phyloP scores from a whole-genome alignment of 139 green algal species.

The Gonium pectorale region DNA sequence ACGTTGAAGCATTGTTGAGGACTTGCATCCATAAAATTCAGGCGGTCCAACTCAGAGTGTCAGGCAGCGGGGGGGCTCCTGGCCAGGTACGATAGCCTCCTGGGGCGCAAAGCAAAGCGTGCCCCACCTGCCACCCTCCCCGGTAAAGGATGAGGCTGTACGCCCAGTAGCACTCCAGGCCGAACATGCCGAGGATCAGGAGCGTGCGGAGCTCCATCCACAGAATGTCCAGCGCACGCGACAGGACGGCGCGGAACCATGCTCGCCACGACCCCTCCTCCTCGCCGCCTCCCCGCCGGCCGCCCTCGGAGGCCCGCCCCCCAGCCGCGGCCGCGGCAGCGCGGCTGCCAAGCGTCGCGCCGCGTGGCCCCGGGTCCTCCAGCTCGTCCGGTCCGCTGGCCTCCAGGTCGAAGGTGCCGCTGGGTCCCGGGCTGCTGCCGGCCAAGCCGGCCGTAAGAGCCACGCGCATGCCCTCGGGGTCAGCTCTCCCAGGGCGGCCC shows the following conservation, averaged over 20 bases:
- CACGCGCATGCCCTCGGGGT: not conserved
- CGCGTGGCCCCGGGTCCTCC: not conserved
- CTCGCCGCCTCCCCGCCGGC: not conserved
- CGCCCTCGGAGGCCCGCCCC: not conserved
- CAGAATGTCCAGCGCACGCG: not conserved
- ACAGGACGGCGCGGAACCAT: not conserved
- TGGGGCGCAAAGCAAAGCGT: no score
- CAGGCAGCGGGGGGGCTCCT: no score
- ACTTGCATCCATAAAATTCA: no score
- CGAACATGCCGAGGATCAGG: conserved; percentile 38
- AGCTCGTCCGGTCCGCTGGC: not conserved
- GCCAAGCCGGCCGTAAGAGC: conserved; percentile 23
- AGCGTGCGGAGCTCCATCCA: conserved; percentile 35
- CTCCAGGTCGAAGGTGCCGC: not conserved
- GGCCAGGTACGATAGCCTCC: no score
- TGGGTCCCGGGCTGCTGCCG: no score
- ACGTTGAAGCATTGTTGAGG: no score
- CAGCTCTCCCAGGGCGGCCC: not conserved
- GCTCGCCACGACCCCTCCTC: not conserved
- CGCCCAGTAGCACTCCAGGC: conserved; percentile 47
- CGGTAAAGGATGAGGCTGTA: conserved; percentile 37
- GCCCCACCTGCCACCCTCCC: conserved; percentile 39
- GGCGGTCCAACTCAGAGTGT: no score
- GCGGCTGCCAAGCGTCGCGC: not conserved
- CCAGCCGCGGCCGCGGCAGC: not conserved